Evolutionary conservation across 2,329 filamentous ascomycete genomes (phyloP), one percentile per base, ranked within the genome.

Genomic region (Thermomyces lanuginosus): DNA sequence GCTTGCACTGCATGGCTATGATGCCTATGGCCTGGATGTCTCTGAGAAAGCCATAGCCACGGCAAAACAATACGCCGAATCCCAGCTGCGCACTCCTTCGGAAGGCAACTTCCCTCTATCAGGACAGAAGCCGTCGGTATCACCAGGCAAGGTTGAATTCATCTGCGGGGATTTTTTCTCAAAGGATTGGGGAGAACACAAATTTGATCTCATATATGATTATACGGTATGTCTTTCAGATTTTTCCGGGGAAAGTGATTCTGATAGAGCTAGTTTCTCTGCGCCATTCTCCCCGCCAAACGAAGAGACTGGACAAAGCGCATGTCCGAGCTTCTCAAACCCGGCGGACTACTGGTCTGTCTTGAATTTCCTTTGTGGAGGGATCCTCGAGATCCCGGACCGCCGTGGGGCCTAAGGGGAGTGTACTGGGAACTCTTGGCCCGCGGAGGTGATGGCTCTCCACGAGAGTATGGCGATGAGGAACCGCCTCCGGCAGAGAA

Each of bases 1-100:
- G 19, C 63, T 92, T 22, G 68, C 72, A 26, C 69, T 69, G 6
- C 69, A 75, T 43, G 82, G 82, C 1, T 89, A 79, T 46, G 76
- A 91, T 51, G 71, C 72, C 1, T 73, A 69, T 41, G 83, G 80
- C 0, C 53, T 92, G 2, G 82, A 91, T 45, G 64, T 67, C 29
- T 73, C 72, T 22, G 42, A 58, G 6, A 56, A 53, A 10, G 70
- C 59, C 2, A 32, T 62, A 3, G 44, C 55, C 24, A 44, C 39
- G 2, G 56, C 51, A 28, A 42, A 51, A 30, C 39, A 49, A 32
- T 45, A 53, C 32, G 37, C 39, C 5, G 41, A n/a, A n/a, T n/a
- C n/a, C n/a, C n/a, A n/a, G n/a, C n/a, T n/a, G n/a, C n/a, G n/a
- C n/a, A n/a, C n/a, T n/a, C n/a, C n/a, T n/a, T n/a, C n/a, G 40